These are phyloP conservation scores for Fistulinella cinereoalba DNA, from an alignment of 1,284 basidiomycete genomes.

Conservation along the genomic window DNA sequence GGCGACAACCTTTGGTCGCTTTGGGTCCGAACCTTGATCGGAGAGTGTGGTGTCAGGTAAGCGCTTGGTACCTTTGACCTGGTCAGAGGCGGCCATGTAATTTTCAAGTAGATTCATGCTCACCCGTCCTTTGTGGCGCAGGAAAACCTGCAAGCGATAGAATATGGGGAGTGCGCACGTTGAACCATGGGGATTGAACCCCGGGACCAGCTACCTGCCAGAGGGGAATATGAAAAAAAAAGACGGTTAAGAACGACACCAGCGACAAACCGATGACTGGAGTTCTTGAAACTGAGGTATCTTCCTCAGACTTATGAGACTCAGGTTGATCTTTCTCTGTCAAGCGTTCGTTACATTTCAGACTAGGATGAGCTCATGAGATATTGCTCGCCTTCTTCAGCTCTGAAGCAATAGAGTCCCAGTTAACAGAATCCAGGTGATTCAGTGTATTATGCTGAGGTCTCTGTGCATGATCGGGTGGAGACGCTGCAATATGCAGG, in stretches of 20 bases:
- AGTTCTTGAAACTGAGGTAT: constrained; percentile 52
- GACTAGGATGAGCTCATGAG: neutral
- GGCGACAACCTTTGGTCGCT: constrained; percentile 27
- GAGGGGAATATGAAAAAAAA: neutral
- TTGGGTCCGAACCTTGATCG: constrained; percentile 31
- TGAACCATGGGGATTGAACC: constrained; percentile 54
- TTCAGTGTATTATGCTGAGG: constrained; percentile 56
- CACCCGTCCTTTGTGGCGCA: constrained; percentile 40
- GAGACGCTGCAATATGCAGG: constrained; percentile 58
- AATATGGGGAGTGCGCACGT: constrained; percentile 43
- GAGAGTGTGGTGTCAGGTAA: constrained; percentile 14
- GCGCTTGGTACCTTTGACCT: constrained; percentile 28
- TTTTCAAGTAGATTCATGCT: neutral
- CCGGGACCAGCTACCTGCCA: constrained; percentile 38
- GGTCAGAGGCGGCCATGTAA: constrained; percentile 13
- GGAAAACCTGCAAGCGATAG: constrained; percentile 52
- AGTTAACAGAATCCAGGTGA: constrained; percentile 54
- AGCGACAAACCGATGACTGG: constrained; percentile 44
- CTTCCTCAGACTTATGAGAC: constrained; percentile 46
- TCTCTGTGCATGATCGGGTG: constrained; percentile 51
- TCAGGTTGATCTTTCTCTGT: constrained; percentile 62
- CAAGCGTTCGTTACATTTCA: neutral
- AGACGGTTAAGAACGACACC: neutral
- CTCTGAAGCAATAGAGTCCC: constrained; percentile 63
- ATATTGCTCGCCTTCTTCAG: constrained; percentile 48